These are phyloP conservation scores for Parsonsia alboflavescens DNA, from an alignment of 257 asterid species.

Conservation along the genomic window DNA sequence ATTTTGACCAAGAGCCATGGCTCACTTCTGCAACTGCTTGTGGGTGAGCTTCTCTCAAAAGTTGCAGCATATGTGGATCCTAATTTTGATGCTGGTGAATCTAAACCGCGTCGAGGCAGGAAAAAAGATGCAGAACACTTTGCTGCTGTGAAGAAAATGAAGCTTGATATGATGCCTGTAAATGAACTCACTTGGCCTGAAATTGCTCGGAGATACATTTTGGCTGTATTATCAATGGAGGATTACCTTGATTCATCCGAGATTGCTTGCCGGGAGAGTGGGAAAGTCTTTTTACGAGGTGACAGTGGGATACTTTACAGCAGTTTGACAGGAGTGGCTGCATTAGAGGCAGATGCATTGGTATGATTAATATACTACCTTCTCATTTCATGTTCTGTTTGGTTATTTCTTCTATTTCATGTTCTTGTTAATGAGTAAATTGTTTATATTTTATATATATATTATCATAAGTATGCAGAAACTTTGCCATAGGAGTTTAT, in stretches of 20 bases:
- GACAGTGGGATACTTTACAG: slow-evolving; percentile 95
- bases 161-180: slow-evolving; percentile 66
- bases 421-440: not conserved
- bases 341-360: slow-evolving; percentile 87
- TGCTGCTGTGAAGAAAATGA: slow-evolving; percentile 60
- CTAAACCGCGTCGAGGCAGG: slow-evolving; percentile 71
- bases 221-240: slow-evolving; percentile 74
- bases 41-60: slow-evolving; percentile 68
- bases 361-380: slow-evolving; percentile 37
- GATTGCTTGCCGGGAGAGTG: slow-evolving; percentile 77
- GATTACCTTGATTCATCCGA: slow-evolving; percentile 82
- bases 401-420: not conserved
- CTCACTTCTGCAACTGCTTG: slow-evolving; percentile 64
- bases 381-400: not conserved
- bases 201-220: slow-evolving; percentile 76
- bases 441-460: not conserved
- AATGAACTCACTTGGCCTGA: slow-evolving; percentile 97
- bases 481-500: not conserved
- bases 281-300: slow-evolving; percentile 79
- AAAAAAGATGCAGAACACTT: slow-evolving; percentile 67
- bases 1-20: slow-evolving; percentile 51
- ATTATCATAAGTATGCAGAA: not conserved
- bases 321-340: slow-evolving; percentile 76
- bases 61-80: slow-evolving; percentile 72
- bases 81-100: slow-evolving; percentile 66